Evolutionary conservation across 345 rosid species (phyloP), one percentile per base, ranked within the genome.

Genomic region (Excoecaria cochinchinensis): DNA sequence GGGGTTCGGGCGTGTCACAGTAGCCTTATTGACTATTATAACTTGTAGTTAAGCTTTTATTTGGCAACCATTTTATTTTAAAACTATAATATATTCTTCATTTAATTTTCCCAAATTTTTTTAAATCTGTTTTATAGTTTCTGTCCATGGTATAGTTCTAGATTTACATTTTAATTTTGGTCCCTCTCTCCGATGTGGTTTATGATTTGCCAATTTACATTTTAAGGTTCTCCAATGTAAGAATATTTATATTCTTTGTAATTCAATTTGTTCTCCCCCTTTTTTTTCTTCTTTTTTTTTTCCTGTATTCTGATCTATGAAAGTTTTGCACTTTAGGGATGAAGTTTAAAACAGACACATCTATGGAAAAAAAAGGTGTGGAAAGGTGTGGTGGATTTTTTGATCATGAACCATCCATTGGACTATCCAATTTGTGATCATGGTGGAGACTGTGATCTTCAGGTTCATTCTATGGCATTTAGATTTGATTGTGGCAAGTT

Each of bases 361-460:
- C 97, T 6, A 73, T 95, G 46, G 99, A n/a, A 98, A 8, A 93
- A 95, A 89, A 95, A 92, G 83, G 98, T 97, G 11, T 82, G 25
- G 99, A n/a, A 95, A 79, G 99, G 99, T 75, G 98, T 93, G 82
- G 92, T 95, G 99, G 98, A 95, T 46, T 95, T 93, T 61, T 76
- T 95, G 88, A 82, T 95, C 80, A 95, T 95, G 98, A 95, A 95
- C 71, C 99, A 91, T 84, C 99, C 99, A 15, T 63, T 95, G 70
- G 99, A 95, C 84, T 95, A 98, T 53, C 99, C 99, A 65, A 95
- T 93, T 16, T 95, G 99, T 81, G 99, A 93, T 77, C 99, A 93
- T 77, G 99, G 99, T 76, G 99, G 98, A 74, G 99, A 95, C 98
- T n/a, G n/a, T 80, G 99, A 95, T 87, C 97, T 95, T 71, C 99